Evolutionary conservation across 495 filamentous ascomycete species (phyloP).

Genomic region (Ascobolus immersus): DNA sequence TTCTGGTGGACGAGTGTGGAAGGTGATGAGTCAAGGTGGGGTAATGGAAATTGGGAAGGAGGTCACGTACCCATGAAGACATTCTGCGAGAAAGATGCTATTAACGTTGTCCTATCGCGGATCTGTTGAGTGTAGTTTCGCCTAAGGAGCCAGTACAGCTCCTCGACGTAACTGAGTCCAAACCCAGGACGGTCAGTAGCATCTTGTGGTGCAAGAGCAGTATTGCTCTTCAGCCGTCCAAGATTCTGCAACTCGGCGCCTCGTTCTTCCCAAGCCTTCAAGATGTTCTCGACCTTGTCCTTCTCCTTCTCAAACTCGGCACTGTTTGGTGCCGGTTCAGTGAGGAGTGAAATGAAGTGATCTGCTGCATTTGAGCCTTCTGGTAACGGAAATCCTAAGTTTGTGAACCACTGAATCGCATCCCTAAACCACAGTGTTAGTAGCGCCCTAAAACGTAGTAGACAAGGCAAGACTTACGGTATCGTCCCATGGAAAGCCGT

Average conservation of each 20-base stretch:
- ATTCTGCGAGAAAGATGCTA: no score
- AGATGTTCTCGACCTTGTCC: neutral
- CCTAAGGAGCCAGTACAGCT: neutral
- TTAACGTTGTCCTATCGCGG: no score
- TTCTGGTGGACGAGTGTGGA: no score
- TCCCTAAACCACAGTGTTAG: neutral
- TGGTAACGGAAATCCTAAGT: neutral
- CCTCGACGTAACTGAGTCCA: neutral
- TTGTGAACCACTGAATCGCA: neutral
- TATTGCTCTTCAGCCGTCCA: neutral
- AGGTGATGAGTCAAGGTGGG: no score
- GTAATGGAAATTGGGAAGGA: no score
- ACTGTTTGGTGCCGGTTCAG: neutral
- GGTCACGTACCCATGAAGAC: no score
- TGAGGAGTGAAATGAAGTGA: constrained; percentile 1
- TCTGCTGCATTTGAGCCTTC: constrained; percentile 1
- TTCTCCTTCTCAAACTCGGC: neutral
- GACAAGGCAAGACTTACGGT: neutral
- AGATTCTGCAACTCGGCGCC: neutral
- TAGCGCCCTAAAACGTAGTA: neutral
- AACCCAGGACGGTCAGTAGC: neutral
- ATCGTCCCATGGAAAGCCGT: neutral
- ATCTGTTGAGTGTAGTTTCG: no score
- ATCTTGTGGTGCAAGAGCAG: neutral
- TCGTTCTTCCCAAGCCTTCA: neutral